Conservation (phyloP, 495 filamentous ascomycete species). For the Trichodelitschia bisporula region DNA sequence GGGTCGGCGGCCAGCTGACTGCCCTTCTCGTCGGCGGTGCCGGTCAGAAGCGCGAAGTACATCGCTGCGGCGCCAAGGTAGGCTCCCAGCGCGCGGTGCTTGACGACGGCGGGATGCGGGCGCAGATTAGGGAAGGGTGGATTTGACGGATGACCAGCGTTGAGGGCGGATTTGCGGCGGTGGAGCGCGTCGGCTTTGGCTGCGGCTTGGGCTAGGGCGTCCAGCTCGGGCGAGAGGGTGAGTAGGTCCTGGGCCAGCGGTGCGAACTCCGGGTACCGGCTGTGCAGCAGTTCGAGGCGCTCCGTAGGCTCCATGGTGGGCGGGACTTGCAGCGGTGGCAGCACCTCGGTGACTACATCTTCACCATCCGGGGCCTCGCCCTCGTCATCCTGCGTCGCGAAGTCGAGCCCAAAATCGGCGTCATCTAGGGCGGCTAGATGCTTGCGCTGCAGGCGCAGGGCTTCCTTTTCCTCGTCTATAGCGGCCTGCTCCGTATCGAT, state of each 20-base stretch:
- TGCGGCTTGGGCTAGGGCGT: neutral
- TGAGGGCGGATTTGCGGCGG: neutral
- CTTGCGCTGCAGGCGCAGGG: slow-evolving; percentile 67
- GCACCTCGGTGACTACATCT: slow-evolving; percentile 45
- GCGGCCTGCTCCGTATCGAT: slow-evolving; percentile 86
- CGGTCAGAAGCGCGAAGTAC: slow-evolving; percentile 82
- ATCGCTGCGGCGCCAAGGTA: slow-evolving; percentile 71
- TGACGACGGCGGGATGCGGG: slow-evolving; percentile 32
- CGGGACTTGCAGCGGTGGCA: slow-evolving; percentile 61
- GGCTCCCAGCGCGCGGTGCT: slow-evolving; percentile 49
- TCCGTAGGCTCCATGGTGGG: slow-evolving; percentile 56
- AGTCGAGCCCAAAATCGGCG: slow-evolving; percentile 79
- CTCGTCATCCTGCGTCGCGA: slow-evolving; percentile 49
- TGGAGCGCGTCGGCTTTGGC: neutral
- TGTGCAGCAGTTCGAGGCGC: slow-evolving; percentile 45
- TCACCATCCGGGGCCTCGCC: slow-evolving; percentile 21
- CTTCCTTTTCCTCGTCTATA: slow-evolving; percentile 76
- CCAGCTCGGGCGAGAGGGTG: neutral
- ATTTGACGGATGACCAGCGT: too few species aligned
- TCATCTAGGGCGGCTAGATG: slow-evolving; percentile 64
- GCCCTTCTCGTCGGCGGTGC: slow-evolving; percentile 30
- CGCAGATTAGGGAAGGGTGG: too few species aligned
- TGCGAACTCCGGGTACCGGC: slow-evolving; percentile 78
- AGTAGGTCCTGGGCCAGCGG: slow-evolving; percentile 47
- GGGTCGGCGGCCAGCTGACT: slow-evolving; percentile 24